Evolutionary conservation across 225 moss, liverwort and hornwort genomes (phyloP).

Genomic region (Marchantia paleacea): DNA sequence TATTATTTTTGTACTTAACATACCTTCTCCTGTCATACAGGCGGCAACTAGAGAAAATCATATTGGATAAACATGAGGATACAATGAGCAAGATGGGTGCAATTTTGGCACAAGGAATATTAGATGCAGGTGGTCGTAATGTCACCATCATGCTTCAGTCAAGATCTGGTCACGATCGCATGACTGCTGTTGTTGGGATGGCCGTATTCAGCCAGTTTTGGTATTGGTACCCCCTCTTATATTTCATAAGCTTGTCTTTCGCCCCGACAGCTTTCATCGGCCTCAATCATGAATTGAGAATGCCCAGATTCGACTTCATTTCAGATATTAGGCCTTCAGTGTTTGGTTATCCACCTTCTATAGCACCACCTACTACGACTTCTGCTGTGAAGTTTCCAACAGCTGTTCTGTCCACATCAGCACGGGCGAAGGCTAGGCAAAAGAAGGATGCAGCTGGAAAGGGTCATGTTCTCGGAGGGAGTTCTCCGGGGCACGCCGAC

Average conservation of each 20-base stretch:
- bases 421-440: constrained; percentile 74
- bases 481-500: constrained; percentile 41
- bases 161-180: constrained; percentile 89
- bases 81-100: constrained; percentile 99
- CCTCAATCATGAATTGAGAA: constrained; percentile 76
- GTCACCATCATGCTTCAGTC: constrained; percentile 98
- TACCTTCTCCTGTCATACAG: constrained; percentile 20
- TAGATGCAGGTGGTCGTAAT: constrained; percentile 93
- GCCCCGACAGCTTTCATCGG: constrained; percentile 95
- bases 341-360: constrained; percentile 92
- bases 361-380: constrained; percentile 73
- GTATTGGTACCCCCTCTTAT: constrained; percentile 96
- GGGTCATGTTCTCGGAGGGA: constrained; percentile 39
- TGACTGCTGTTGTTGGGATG: constrained; percentile 98
- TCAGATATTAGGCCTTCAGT: constrained; percentile 75
- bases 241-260: constrained; percentile 90
- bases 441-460: constrained; percentile 75
- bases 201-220: constrained; percentile 98
- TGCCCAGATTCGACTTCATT: constrained; percentile 95
- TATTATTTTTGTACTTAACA: no score
- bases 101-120: constrained; percentile 85
- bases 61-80: constrained; percentile 93
- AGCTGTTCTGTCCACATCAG: constrained; percentile 85
- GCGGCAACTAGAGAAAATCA: constrained; percentile 88
- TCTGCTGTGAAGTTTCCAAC: constrained; percentile 88